Base-by-base conservation (phyloP, 2,329 filamentous ascomycete species). In the Talaromyces sp. region DNA sequence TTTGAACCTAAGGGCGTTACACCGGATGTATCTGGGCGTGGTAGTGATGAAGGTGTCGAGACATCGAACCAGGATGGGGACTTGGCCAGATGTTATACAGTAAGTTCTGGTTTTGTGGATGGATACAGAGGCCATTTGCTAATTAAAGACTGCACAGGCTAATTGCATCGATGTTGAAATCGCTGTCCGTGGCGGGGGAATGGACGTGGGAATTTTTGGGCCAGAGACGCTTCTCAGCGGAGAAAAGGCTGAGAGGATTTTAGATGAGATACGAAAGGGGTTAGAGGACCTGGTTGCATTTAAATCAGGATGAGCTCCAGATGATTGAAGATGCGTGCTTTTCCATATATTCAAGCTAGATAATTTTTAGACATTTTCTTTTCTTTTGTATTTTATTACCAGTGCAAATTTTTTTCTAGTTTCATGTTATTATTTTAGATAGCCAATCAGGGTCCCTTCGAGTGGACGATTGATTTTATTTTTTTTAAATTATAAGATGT, bases 151-250 rank as follows among this genome's bases (percentile, higher is more conserved):
- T 2, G 8, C 18, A 53, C 66, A 85, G 81, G 76, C 18, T 5
- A 9, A 82, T 65, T 77, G 82, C 9, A 66, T 87, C 31, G 84
- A 87, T 68, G 68, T 87, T 12, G 85, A 87, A 72, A 79, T 80
- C 8, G 82, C 82, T 8, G 70, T 85, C 18, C 70, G 75, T 7
- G 70, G 79, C 40, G 79, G 80, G n/a, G 70, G 66, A 5, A 68
- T 87, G 61, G 80, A 83, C 65, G 73, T 86, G 50, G 84, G 83
- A 14, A 67, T 85, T 7, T 86, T 86, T 70, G 79, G 75, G 23
- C 77, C 79, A 4, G 71, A 71, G 44, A 73, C 73, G 33, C 62
- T 63, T 27, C 36, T 68, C 18, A 47, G 50, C 52, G 36, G 59
- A n/a, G 16, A 30, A 28, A 56, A 60, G 44, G 63, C 64, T 3